These are phyloP conservation scores for Eutrema salsugineum DNA, from an alignment of 441 rosid genomes.

Conservation along the genomic window DNA sequence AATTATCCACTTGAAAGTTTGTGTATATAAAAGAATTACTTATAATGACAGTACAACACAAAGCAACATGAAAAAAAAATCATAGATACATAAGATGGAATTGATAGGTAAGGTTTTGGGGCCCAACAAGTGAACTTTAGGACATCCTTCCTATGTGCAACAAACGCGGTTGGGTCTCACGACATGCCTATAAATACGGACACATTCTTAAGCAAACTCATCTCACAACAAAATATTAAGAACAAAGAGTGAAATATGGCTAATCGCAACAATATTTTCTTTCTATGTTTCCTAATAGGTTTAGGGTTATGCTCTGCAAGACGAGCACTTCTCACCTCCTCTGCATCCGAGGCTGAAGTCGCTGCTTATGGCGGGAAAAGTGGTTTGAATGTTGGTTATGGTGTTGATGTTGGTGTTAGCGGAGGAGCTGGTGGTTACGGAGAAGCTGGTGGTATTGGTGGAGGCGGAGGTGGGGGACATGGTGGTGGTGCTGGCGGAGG, in stretches of 20 bases:
- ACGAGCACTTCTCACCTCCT: slow-evolving; percentile 19
- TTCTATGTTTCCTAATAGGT: slow-evolving; percentile 28
- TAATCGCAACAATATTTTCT: slow-evolving; percentile 6
- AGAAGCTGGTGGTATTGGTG: slow-evolving; percentile 28
- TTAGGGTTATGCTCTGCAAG: slow-evolving; percentile 36
- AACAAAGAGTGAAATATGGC: slow-evolving; percentile 14
- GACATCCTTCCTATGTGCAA: slow-evolving; percentile 12
- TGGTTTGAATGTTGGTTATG: slow-evolving; percentile 19
- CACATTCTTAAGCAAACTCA: slow-evolving; percentile 16
- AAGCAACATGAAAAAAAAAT: slow-evolving; percentile 10
- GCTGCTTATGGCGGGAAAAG: slow-evolving; percentile 21
- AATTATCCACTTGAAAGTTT: neutral
- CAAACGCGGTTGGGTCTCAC: slow-evolving; percentile 21
- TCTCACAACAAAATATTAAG: slow-evolving; percentile 8
- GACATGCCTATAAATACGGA: slow-evolving; percentile 25
- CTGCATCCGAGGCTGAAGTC: slow-evolving; percentile 20
- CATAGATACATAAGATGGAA: neutral
- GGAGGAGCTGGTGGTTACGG: slow-evolving; percentile 28
- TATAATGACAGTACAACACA: neutral
- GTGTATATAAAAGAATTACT: neutral
- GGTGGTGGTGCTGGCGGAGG: slow-evolving; percentile 38
- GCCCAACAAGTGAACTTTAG: slow-evolving; percentile 1
- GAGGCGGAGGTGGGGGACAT: slow-evolving; percentile 34
- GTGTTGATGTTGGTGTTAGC: slow-evolving; percentile 2
- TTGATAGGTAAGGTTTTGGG: slow-evolving; percentile 10